Conservation (phyloP, 495 filamentous ascomycete species). For the Neurospora africana region DNA sequence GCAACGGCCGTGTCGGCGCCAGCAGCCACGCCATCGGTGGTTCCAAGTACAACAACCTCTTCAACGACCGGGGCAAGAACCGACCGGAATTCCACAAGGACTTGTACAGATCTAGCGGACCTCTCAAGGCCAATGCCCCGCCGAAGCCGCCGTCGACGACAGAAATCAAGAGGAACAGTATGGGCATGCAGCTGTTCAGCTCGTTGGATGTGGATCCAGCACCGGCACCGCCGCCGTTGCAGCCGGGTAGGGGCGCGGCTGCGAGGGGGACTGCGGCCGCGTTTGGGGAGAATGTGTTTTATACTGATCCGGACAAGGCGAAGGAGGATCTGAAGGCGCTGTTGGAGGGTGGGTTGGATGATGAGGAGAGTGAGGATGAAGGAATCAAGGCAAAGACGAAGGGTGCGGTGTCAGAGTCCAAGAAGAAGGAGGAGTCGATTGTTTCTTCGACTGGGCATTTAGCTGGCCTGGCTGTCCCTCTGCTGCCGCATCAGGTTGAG, state of each 20-base stretch:
- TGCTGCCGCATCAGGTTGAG: slow-evolving; percentile 86
- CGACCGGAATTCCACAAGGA: slow-evolving; percentile 38
- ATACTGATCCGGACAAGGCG: slow-evolving; percentile 68
- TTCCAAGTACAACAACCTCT: slow-evolving; percentile 12
- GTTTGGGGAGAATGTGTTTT: slow-evolving; percentile 49
- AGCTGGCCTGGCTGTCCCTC: slow-evolving; percentile 73
- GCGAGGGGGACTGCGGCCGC: slow-evolving; percentile 20
- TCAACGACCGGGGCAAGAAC: slow-evolving; percentile 31
- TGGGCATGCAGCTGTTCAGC: slow-evolving; percentile 26
- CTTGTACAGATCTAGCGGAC: slow-evolving; percentile 18
- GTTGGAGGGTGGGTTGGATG: slow-evolving; percentile 78
- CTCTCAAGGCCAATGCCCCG: slow-evolving; percentile 5
- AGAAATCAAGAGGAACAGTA: slow-evolving; percentile 24
- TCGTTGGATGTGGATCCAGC: slow-evolving; percentile 20
- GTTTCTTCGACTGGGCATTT: slow-evolving; percentile 21
- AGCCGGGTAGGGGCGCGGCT: slow-evolving; percentile 1
- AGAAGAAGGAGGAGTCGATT: slow-evolving; percentile 10
- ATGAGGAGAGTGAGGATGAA: slow-evolving; percentile 39
- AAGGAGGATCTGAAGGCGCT: slow-evolving; percentile 79
- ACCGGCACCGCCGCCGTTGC: background rate
- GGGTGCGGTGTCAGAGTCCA: background rate
- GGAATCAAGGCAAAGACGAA: slow-evolving; percentile 2
- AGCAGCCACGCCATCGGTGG: slow-evolving; percentile 2
- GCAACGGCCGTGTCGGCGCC: background rate
- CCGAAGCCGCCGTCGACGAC: slow-evolving; percentile 14